Evolutionary conservation across 768 basidiomycete genomes (phyloP).

Genomic region (Lentinula guzmanii): DNA sequence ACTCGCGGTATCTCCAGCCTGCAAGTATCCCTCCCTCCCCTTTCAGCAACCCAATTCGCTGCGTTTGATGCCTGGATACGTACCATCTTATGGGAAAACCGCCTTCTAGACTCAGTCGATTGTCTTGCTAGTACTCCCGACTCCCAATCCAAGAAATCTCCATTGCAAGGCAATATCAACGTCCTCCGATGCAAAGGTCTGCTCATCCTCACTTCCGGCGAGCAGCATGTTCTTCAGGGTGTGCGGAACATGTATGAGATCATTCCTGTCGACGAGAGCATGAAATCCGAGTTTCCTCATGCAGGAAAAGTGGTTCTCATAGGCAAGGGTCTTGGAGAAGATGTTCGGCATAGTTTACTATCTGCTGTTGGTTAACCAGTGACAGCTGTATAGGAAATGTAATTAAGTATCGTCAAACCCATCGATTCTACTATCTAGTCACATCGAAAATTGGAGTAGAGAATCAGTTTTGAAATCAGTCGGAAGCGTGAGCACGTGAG

Average conservation of each 20-base stretch:
- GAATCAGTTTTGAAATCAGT: no score
- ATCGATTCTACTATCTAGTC: no score
- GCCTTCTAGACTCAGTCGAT: conserved; percentile 28
- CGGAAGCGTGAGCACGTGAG: no score
- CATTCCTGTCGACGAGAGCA: conserved; percentile 25
- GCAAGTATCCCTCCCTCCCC: conserved; percentile 59
- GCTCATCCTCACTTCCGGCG: conserved; percentile 47
- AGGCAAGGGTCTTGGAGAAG: conserved; percentile 67
- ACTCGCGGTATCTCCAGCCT: conserved; percentile 80
- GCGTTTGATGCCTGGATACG: conserved; percentile 79
- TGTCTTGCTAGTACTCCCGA: conserved; percentile 6
- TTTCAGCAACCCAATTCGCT: conserved; percentile 42
- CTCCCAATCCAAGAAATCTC: background rate
- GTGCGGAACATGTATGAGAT: conserved; percentile 90
- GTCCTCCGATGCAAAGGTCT: conserved; percentile 89
- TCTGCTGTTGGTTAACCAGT: background rate
- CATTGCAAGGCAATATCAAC: conserved; percentile 28
- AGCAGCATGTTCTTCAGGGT: conserved; percentile 79
- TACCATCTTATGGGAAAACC: conserved; percentile 74
- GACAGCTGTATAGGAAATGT: no score
- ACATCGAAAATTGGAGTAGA: no score
- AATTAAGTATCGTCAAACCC: no score
- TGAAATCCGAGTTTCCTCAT: conserved; percentile 44
- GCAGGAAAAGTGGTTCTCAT: conserved; percentile 84
- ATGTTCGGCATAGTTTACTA: conserved; percentile 40